Base-by-base conservation (phyloP, 805 yeast species). In the Trichomonascus vanleenenianus region DNA sequence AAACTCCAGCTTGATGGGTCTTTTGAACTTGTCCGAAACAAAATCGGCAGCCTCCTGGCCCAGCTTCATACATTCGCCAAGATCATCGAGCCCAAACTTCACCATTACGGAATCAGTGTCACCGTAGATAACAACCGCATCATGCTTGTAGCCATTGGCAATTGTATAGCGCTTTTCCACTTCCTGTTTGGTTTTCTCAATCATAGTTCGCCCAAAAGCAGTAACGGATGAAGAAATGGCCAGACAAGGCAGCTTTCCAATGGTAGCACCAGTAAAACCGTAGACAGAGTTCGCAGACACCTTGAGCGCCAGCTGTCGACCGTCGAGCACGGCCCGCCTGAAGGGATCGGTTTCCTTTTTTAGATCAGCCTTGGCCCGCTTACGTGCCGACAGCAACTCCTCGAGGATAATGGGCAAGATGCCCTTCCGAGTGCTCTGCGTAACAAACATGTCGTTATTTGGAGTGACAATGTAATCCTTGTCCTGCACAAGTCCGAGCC, bases 51-150 rank as follows among this genome's bases (percentile, higher is more conserved):
- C 98, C 57, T 91, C 95, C 56, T 88, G 84, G 4, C 98, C 99
- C 46, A 88, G 61, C 44, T 75, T 73, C 98, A 93, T 94, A 54
- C 96, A 85, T 27, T 83, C 83, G 45, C 73, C 80, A 51, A 91
- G 63, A 58, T 87, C 95, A 8, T 71, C 69, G 30, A 80, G 78
- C 1, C 99, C 99, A 68, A 93, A 93, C 60, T 87, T 89, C 38
- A 93, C 96, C 98, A 93, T 94, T 14, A 93, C 99, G 7, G 98
- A 94, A 74, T 93, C 99, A 0, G 99, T 93, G 65, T 93, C 99
- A 72, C 99, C 99, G 61, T 93, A 93, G 35, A 93, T 83, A 50
- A 93, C 98, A 54, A 83, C 76, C 0, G 97, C 81, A 66, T 93
- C 95, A 59, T 74, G 80, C n/a, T 76, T 73, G 57, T 72, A 83